Evolutionary conservation across 75 land plant species (phyloP), one percentile per base, ranked within the genome.

Genomic region (Larix kaempferi): DNA sequence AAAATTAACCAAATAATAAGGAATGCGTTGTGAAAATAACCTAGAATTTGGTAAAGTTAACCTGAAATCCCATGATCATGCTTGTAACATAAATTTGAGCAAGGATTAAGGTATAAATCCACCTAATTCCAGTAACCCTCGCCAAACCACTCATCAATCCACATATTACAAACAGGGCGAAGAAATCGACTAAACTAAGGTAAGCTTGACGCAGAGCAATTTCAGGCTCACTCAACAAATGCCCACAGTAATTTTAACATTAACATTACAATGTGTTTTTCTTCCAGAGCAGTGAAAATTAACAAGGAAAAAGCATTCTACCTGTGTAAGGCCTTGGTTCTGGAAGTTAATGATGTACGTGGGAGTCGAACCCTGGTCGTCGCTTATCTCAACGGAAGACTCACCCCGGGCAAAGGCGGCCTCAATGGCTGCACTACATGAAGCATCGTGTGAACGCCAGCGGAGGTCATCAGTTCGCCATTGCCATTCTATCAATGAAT

Each of bases 391-490:
- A 37, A 69, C 25, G 14, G 22, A 19, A 7, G 52, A 7, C 14
- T 16, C n/a, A 44, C 52, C 73, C 22, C n/a, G n/a, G 3, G 13
- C 14, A 21, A 4, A 1, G 12, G 54, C 73, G 4, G 54, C 73
- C 41, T 69, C 73, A 3, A 69, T n/a, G 2, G 69, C 80, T 5
- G 23, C 8, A 78, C 25, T 26, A 19, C 22, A 29, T 6, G 7
- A 37, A 26, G 79, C 23, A 6, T 22, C 16, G 71, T 56, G 77
- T 6, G 82, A 57, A 52, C 57, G 62, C 82, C 82, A 80, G 1
- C 49, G 72, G 8, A 78, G 56, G 2, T 72, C 66, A 35, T 80
- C 79, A 21, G 80, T 78, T 57, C 29, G 49, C 82, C 82, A 80
- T 57, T 80, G 80, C 82, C 82, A 80, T 57, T 39, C 69, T 2